Base-by-base conservation (phyloP, 352 stramenopile species). In the Phytopythium kandeliae region DNA sequence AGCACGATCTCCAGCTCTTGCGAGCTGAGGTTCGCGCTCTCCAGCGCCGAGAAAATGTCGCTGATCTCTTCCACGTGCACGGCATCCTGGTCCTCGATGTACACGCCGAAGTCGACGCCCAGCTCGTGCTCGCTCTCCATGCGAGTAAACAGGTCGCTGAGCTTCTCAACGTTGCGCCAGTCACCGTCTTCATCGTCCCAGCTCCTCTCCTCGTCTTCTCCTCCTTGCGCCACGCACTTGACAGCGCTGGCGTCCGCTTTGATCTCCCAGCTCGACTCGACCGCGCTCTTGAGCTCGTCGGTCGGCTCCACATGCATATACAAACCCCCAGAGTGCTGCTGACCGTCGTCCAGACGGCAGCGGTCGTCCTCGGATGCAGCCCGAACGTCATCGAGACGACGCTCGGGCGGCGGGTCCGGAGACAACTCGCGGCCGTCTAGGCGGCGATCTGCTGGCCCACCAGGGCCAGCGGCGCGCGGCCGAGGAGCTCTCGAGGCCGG, bases 11-110 rank as follows among this genome's bases (percentile, higher is more conserved):
- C 47, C 16, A 53, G 24, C 17, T 54, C 50, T n/a, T 56, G 34
- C 30, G 22, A 47, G 26, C 53, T 57, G 16, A n/a, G 33, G 36
- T 63, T 63, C 31, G 45, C 52, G 26, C 66, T 55, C 33, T 83
- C 71, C 19, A 78, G 46, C 25, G 53, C 48, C 44, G 69, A 64
- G 41, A 82, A 77, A 25, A 77, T 58, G 38, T 81, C 67, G 54
- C 64, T 79, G 45, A 83, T 71, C 54, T 83, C 69, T 45, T 86
- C 75, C 37, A 81, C 62, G 41, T 81, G 77, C 19, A 77, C 44
- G 49, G 63, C 70, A 45, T 85, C 70, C 13, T 82, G 66, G 11
- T 69, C 65, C 49, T 84, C 64, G 11, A 80, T 58, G 28, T 81
- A 69, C 12, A 80, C 57, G 47, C 67, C 66, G 30, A 76, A 79